These are phyloP conservation scores for Venturiaceae sp. DNA, from an alignment of 2,329 filamentous ascomycete species.

Conservation along the genomic window DNA sequence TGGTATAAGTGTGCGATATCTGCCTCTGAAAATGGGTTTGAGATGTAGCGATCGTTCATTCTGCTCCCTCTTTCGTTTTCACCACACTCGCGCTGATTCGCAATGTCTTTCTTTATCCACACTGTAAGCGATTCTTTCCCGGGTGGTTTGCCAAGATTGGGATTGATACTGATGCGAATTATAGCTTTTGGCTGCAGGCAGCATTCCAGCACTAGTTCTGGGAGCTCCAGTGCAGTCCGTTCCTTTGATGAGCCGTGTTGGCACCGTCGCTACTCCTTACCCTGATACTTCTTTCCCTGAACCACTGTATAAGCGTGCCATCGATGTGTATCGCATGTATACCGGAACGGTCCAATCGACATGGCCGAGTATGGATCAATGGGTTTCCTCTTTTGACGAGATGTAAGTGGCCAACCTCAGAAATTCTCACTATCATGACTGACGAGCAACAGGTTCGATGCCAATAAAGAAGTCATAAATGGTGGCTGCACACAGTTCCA, in stretches of 20 bases:
- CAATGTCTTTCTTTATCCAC: not conserved
- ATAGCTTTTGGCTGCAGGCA: slow-evolving; percentile 9
- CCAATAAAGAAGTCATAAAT: slow-evolving; percentile 25
- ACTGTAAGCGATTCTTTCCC: not conserved
- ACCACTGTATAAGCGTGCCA: not conserved
- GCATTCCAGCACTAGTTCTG: slow-evolving; percentile 4
- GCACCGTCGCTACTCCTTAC: not conserved
- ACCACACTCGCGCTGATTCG: not conserved
- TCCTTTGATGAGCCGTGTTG: not conserved
- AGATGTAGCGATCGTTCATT: not conserved
- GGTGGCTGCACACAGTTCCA: slow-evolving; percentile 25
- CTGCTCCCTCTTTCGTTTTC: not conserved
- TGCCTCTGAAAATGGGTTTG: not conserved
- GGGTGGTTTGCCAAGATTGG: not conserved
- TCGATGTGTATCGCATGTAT: slow-evolving; percentile 3
- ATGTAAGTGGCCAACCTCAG: slow-evolving; percentile 10
- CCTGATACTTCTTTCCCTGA: not conserved
- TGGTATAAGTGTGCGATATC: not conserved
- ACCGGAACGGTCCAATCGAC: not conserved
- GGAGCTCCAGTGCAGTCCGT: slow-evolving; percentile 2
- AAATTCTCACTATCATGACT: not conserved
- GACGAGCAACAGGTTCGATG: slow-evolving; percentile 17
- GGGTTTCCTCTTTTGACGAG: slow-evolving; percentile 13
- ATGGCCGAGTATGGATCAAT: slow-evolving; percentile 2
- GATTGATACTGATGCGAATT: not conserved